Base-by-base conservation (phyloP, 768 basidiomycete species). In the Dentipellis fragilis region DNA sequence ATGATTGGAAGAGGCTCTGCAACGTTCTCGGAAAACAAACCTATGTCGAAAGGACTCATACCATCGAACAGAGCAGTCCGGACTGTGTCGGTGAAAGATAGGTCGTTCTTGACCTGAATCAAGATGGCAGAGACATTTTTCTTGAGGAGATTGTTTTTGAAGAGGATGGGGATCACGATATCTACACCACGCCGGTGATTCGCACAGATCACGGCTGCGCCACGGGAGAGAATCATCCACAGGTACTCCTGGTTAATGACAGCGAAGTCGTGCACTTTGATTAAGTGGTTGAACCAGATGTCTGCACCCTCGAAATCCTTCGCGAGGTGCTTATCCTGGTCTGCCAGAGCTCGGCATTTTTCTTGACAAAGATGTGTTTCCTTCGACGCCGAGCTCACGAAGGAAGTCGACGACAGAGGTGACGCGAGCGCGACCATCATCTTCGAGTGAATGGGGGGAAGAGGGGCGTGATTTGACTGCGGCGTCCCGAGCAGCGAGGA, bases 251-350 rank as follows among this genome's bases (percentile, higher is more conserved):
- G 55, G 55, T 64, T 61, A 19, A 69, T 51, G 36, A 63, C 37
- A 4, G 34, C 49, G 22, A 17, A 45, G 23, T 67, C 58, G 34
- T 62, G 38, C 29, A 65, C 57, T 52, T 68, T 67, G 61, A 70
- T 59, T 50, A 69, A 67, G 55, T 71, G 68, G 51, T 62, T 71
- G 63, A 69, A 69, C 56, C 69, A 62, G 42, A 69, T 59, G 2
- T 34, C 16, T 14, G 29, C 48, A 49, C 23, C 23, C 16, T 17
- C 29, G 22, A 49, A 49, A 14, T 9, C 14, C 14, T 22, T 22
- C 14, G 22, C 22, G 17, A 49, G 22, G 16, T 9, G 19, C 10
- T 45, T 45, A 4, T 7, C n/a, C 42, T 11, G n/a, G n/a, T 45
- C 42, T 3, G 29, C 29, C 29, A 29, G 6, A 29, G 29, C 6